Evolutionary conservation across 1,139 yeast genomes (phyloP), one percentile per base, ranked within the genome.

Genomic region (Yamadazyma sp.): DNA sequence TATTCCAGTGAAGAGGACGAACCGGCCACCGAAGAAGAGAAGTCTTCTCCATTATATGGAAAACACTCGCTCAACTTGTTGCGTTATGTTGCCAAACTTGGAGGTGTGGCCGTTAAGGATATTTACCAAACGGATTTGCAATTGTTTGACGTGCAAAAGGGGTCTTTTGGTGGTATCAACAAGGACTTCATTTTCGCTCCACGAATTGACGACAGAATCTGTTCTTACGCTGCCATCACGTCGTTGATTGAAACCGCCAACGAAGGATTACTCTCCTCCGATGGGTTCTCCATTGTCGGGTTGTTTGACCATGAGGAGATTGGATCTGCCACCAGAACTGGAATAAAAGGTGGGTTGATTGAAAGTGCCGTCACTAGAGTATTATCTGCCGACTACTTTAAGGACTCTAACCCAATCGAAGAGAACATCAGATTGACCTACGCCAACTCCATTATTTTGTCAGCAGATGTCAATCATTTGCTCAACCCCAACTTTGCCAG

Each of bases 401-500:
- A 49, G 11, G 41, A 44, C 31, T 41, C 47, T 16, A 34, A 17
- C 11, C 55, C 55, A 34, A 45, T 53, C 27, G 58, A 54, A 44
- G 69, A 61, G 41, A 39, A 37, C 21, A 35, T 52, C n/a, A 48
- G 57, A 44, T 44, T 51, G 16, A 46, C 61, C 8, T 64, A 53
- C 40, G 70, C 72, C 34, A 67, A 67, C 41, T 52, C 72, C 6
- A 51, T 70, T 17, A 52, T 70, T 28, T 54, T 71, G 30, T 69
- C 75, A 0, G 73, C 76, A 1, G 77, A 71, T 43, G 76, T 71
- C 13, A 70, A 66, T n/a, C 77, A 71, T 46, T 64, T 68, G 16
- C 48, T 70, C 27, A 71, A 71, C 46, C 77, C 77, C n/a, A 70
- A 70, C 48, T 71, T 68, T 43, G 40, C 51, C 15, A 47, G 51